Conservation (phyloP, 1,284 basidiomycete species). For the Earliella scabrosa region DNA sequence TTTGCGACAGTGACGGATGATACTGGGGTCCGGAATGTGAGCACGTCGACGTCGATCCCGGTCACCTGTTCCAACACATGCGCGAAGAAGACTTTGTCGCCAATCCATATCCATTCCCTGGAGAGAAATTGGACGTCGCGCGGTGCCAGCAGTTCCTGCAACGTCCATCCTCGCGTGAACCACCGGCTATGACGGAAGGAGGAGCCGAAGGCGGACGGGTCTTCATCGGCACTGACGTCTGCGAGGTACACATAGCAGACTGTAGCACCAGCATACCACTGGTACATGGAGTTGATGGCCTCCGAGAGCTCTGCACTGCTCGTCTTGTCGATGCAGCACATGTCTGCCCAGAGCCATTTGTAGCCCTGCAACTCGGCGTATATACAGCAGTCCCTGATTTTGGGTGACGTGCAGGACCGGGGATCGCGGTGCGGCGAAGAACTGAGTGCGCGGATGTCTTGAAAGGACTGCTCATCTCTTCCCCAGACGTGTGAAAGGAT, state of each 20-base stretch:
- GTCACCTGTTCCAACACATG: not conserved
- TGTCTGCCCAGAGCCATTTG: not conserved
- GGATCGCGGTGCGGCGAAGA: no score
- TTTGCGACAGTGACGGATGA: not conserved
- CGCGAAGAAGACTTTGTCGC: not conserved
- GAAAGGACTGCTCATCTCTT: not conserved
- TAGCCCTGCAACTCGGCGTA: no score
- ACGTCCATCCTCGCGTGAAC: no score
- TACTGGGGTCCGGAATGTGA: not conserved
- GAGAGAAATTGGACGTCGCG: not conserved
- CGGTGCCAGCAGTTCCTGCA: constrained; percentile 3
- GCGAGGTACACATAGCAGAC: constrained; percentile 3
- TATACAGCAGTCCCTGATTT: no score
- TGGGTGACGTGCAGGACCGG: no score
- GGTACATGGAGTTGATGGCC: constrained; percentile 2
- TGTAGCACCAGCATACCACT: not conserved
- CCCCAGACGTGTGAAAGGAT: constrained; percentile 2
- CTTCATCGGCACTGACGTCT: not conserved
- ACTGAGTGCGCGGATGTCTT: not conserved
- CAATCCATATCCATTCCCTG: not conserved
- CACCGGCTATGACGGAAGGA: not conserved
- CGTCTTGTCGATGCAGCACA: constrained; percentile 5
- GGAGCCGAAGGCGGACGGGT: not conserved
- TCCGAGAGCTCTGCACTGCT: no score
- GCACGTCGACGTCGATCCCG: not conserved